Evolutionary conservation across 176 grass and related monocot genomes (phyloP).

Genomic region (barley (Hordeum vulgare)): MorexV3_pseudomolecules_assembly NC_058521.1:576115952-576116451

Average conservation of each 20-base stretch:
- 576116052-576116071: constrained; percentile 73
- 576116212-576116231: background rate
- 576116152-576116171: too few relatives aligned
- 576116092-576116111: background rate
- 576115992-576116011: constrained; percentile 77
- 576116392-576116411: too few relatives aligned
- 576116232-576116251: constrained; percentile 10
- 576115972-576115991: constrained; percentile 83
- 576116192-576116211: constrained; percentile 15
- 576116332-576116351: too few relatives aligned
- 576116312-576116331: background rate
- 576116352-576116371: too few relatives aligned
- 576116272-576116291: background rate
- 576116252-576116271: background rate
- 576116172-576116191: background rate
- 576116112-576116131: constrained; percentile 28
- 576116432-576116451: too few relatives aligned
- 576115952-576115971: constrained; percentile 82
- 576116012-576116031: constrained; percentile 59
- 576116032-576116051: background rate
- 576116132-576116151: constrained; percentile 5
- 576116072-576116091: constrained; percentile 18
- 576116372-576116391: too few relatives aligned
- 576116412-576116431: too few relatives aligned
- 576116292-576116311: background rate